Evolutionary conservation across 1,284 basidiomycete species (phyloP).

Genomic region (Leccinum fallax): DNA sequence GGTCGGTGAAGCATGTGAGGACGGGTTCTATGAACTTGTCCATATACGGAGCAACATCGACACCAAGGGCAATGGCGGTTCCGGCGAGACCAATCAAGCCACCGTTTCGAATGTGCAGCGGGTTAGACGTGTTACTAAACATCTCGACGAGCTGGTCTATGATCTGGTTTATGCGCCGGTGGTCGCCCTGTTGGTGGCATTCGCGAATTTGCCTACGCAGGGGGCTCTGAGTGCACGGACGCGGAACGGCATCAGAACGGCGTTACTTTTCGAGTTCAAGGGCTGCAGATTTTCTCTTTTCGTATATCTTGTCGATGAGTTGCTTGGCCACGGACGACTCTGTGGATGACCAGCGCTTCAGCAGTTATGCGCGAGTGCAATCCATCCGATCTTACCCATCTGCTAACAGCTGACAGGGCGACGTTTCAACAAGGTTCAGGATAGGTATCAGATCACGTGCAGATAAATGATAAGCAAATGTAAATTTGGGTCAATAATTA

Average conservation of each 20-base stretch:
- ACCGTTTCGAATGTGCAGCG: slow-evolving; percentile 90
- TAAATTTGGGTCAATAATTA: neutral
- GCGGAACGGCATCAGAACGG: slow-evolving; percentile 4
- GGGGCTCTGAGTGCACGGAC: slow-evolving; percentile 18
- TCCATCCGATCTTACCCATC: neutral
- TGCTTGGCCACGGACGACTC: slow-evolving; percentile 72
- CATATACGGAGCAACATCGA: slow-evolving; percentile 93
- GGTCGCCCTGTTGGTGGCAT: slow-evolving; percentile 79
- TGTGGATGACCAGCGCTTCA: slow-evolving; percentile 31
- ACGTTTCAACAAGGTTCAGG: neutral
- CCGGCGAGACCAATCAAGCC: slow-evolving; percentile 97
- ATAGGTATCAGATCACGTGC: neutral
- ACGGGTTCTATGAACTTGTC: slow-evolving; percentile 90
- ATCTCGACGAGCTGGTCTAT: slow-evolving; percentile 95
- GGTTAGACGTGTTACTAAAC: slow-evolving; percentile 80
- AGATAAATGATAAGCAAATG: neutral
- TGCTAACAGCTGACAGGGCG: neutral
- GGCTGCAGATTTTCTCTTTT: slow-evolving; percentile 94
- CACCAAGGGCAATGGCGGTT: slow-evolving; percentile 92
- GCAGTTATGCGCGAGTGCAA: neutral
- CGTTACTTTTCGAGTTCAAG: slow-evolving; percentile 91
- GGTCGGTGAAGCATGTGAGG: slow-evolving; percentile 92
- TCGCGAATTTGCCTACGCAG: slow-evolving; percentile 78
- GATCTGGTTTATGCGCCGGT: slow-evolving; percentile 81
- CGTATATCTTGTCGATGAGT: slow-evolving; percentile 87